Conservation (phyloP, 768 basidiomycete genomes). For the Tylopilus subfusipes region DNA sequence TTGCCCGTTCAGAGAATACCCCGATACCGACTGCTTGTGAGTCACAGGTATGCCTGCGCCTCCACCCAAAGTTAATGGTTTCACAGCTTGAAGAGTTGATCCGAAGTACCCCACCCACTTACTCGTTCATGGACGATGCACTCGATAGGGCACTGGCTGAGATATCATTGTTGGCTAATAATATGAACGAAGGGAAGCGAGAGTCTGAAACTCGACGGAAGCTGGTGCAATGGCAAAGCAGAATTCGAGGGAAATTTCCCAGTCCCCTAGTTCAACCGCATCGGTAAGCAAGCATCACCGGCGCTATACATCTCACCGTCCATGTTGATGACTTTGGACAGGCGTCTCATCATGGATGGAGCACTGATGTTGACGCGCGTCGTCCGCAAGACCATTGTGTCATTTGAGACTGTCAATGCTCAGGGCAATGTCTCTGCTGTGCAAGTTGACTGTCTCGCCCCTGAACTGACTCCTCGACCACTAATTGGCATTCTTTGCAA, state of each 20-base stretch:
- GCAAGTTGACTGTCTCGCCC: conserved; percentile 87
- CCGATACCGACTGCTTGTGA: conserved; percentile 88
- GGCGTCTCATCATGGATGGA: conserved; percentile 93
- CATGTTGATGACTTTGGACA: conserved; percentile 33
- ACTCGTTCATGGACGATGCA: conserved; percentile 74
- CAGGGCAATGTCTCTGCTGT: conserved; percentile 77
- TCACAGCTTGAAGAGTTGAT: conserved; percentile 75
- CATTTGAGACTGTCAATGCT: conserved; percentile 76
- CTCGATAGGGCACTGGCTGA: conserved; percentile 83
- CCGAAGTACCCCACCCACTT: conserved; percentile 76
- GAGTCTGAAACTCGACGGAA: conserved; percentile 90
- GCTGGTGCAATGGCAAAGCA: conserved; percentile 85
- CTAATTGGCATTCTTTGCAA: conserved; percentile 86
- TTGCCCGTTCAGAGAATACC: conserved; percentile 96
- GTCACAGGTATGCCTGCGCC: conserved; percentile 27
- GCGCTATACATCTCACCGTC: background rate
- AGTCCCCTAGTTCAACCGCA: conserved; percentile 99
- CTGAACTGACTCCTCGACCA: conserved; percentile 77
- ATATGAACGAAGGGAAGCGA: conserved; percentile 98
- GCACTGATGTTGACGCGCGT: conserved; percentile 81
- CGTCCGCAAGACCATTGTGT: conserved; percentile 77
- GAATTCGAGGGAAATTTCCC: conserved; percentile 89
- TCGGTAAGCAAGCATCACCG: conserved; percentile 51
- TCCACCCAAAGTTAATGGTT: background rate
- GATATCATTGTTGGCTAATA: conserved; percentile 83